A percentile compares a stretch with the other conserved stretches of the same genome.
Evolutionary conservation across 768 basidiomycete genomes (phyloP).

Genomic region (button mushroom (Agaricus bisporus)): DNA sequence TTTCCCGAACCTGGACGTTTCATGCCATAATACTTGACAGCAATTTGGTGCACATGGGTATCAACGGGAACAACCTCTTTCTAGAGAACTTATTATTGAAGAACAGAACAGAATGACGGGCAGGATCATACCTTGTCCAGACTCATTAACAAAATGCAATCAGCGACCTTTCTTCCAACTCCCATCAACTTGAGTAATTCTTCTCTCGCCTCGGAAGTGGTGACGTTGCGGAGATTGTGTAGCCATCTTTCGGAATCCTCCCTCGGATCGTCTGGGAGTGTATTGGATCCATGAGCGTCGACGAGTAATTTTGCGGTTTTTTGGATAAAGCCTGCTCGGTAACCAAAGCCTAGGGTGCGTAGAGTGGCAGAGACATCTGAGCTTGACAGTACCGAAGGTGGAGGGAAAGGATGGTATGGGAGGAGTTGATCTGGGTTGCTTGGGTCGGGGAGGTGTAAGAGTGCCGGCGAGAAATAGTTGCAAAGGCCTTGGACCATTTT

Average conservation of each 20-base stretch:
- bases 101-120: neutral
- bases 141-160: slow-evolving; percentile 91
- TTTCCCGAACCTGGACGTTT: slow-evolving; percentile 41
- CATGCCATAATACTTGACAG: slow-evolving; percentile 69
- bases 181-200: slow-evolving; percentile 81
- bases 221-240: slow-evolving; percentile 37
- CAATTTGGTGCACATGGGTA: slow-evolving; percentile 92
- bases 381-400: slow-evolving; percentile 59
- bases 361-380: slow-evolving; percentile 56
- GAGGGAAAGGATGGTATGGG: slow-evolving; percentile 79
- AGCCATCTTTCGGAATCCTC: slow-evolving; percentile 64
- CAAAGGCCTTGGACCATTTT: slow-evolving; percentile 88
- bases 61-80: slow-evolving; percentile 89
- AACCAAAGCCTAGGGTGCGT: slow-evolving; percentile 88
- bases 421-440: slow-evolving; percentile 20
- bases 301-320: slow-evolving; percentile 76
- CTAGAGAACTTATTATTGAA: slow-evolving; percentile 29
- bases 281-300: slow-evolving; percentile 37
- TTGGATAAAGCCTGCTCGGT: slow-evolving; percentile 88
- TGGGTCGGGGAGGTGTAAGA: slow-evolving; percentile 44
- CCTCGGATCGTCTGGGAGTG: slow-evolving; percentile 13
- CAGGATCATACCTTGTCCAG: slow-evolving; percentile 63
- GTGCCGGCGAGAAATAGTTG: slow-evolving; percentile 62
- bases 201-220: slow-evolving; percentile 57
- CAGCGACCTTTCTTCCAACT: slow-evolving; percentile 95